phyloP scores from a whole-genome alignment of 495 filamentous ascomycete species.

The Aspergillus nanangensis region DNA sequence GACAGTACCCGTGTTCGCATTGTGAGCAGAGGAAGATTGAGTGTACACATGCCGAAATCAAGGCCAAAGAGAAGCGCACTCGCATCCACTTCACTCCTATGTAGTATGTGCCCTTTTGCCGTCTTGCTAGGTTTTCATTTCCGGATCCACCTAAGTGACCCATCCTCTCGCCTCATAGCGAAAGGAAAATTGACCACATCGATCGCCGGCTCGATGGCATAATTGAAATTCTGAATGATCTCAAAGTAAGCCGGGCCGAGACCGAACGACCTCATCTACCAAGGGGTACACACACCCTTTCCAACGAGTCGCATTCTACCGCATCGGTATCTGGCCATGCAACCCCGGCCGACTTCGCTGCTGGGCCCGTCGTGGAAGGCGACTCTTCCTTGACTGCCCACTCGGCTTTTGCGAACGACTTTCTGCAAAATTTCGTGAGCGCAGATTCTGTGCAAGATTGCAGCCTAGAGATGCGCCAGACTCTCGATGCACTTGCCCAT shows the following conservation, averaged over 20 bases:
- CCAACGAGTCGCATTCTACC: not conserved
- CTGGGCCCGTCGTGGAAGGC: conserved; percentile 1
- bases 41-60: conserved; percentile 1
- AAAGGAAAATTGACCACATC: conserved; percentile 1
- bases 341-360: not conserved
- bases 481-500: not conserved
- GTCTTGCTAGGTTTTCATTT: not conserved
- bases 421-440: conserved; percentile 2
- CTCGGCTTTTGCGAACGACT: not conserved
- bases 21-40: conserved; percentile 1
- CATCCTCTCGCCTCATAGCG: not conserved
- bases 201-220: not conserved
- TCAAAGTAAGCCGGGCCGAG: not conserved
- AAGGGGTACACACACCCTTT: not conserved
- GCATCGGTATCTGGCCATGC: not conserved
- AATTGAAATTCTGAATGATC: not conserved
- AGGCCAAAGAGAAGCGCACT: conserved; percentile 1
- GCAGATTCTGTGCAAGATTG: not conserved
- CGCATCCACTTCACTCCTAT: conserved; percentile 2
- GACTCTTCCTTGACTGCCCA: conserved; percentile 1
- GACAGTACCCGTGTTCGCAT: not conserved
- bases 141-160: not conserved
- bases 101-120: not conserved
- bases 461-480: conserved; percentile 1
- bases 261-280: not conserved